These are phyloP conservation scores for Coemansia biformis DNA, from an alignment of 192 early-diverging fungal species.

Conservation along the genomic window DNA sequence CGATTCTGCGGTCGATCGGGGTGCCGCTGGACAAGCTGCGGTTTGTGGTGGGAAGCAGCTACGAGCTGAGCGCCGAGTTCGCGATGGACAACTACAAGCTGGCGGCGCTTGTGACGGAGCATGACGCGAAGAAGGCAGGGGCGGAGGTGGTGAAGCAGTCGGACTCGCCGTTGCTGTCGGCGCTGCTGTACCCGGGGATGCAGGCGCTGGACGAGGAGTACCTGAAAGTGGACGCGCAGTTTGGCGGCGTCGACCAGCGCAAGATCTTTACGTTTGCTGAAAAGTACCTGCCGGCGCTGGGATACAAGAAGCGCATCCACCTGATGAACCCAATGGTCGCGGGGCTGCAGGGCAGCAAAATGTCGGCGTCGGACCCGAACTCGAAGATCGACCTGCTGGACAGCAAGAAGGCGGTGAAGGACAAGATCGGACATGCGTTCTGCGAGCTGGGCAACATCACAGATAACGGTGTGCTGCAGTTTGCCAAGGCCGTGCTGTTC, in stretches of 20 bases:
- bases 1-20: slow-evolving; percentile 81
- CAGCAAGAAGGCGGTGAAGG: slow-evolving; percentile 64
- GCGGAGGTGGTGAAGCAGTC: slow-evolving; percentile 99
- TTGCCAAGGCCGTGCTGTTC: slow-evolving; percentile 87
- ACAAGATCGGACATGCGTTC: slow-evolving; percentile 92
- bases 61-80: slow-evolving; percentile 85
- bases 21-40: slow-evolving; percentile 87
- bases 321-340: slow-evolving; percentile 99
- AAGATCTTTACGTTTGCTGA: slow-evolving; percentile 99
- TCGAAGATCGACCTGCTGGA: slow-evolving; percentile 98
- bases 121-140: slow-evolving; percentile 97
- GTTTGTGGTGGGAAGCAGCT: slow-evolving; percentile 86
- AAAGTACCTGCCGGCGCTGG: slow-evolving; percentile 87
- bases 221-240: slow-evolving; percentile 89
- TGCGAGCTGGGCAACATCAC: slow-evolving; percentile 93
- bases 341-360: slow-evolving; percentile 89
- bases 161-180: slow-evolving; percentile 78
- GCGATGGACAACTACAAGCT: slow-evolving; percentile 89
- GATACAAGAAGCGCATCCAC: slow-evolving; percentile 95
- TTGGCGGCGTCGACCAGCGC: slow-evolving; percentile 97
- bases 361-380: slow-evolving; percentile 93
- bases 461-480: slow-evolving; percentile 88
- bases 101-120: slow-evolving; percentile 79
- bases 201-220: slow-evolving; percentile 98
- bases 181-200: slow-evolving; percentile 94